Evolutionary conservation across 108 stramenopile species (phyloP), one percentile per base, ranked within the genome.

Genomic region (Schizochytrium sp.): DNA sequence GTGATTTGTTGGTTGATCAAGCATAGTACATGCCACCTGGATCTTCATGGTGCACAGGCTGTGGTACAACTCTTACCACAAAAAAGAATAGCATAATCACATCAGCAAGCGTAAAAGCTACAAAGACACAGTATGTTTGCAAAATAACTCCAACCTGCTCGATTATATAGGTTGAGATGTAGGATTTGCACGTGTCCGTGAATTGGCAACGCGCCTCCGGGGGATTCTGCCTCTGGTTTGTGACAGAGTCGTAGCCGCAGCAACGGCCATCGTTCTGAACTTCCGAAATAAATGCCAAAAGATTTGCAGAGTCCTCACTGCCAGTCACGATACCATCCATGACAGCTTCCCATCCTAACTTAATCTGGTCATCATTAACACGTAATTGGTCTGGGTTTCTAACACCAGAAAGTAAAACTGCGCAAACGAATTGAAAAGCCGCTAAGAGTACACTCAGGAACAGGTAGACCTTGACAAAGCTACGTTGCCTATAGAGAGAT

Each of bases 1-100:
- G 28, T 28, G 28, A 28, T 28, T 28, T 28, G 28, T 28, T 28
- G 28, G 28, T 28, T 28, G 28, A 28, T 60, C 59, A 83, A 7
- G n/a, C 76, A 55, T 83, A 2, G 76, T 83, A 83, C 17, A 55
- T 10, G n/a, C 76, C 76, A 19, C 76, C 76, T 83, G 76, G 76
- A 28, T 83, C 76, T 53, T 83, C 76, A 28, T 55, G 76, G 47
- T 83, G 76, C 5, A 83, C 76, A 49, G 76, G 76, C 28, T 83
- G 76, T 40, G 76, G 76, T 5, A 83, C 76, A 55, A 83, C 28
- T 8, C 76, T 47, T 5, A 83, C 76, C 0, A 83, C 50, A 83
- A 83, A 83, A 0, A 53, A 47, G 40, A 83, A 83, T 15, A 83
- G 76, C 50, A 83, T 83, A 5, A 42, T 42, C 5, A 38, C 47